These are phyloP conservation scores for Solanum chiquidenum DNA, from an alignment of 257 asterid species.

Conservation along the genomic window DNA sequence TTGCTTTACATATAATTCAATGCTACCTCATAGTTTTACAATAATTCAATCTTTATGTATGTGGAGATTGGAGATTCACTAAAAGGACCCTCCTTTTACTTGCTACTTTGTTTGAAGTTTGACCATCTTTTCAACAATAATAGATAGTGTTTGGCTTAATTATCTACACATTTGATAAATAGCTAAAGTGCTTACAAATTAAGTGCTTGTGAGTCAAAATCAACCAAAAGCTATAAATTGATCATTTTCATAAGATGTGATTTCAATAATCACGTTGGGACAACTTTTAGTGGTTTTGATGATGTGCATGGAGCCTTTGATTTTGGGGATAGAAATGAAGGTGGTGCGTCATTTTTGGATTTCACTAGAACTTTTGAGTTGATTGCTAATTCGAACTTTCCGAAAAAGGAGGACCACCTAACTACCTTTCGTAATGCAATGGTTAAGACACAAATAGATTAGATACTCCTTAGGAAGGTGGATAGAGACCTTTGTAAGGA, in stretches of 20 bases:
- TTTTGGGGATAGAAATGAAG: neutral
- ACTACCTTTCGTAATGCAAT: neutral
- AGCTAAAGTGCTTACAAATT: neutral
- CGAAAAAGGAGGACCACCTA: neutral
- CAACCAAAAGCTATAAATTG: neutral
- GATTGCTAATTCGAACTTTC: neutral
- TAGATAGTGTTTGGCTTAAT: neutral
- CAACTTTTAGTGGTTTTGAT: neutral
- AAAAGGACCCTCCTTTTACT: neutral
- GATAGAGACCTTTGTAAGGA: neutral
- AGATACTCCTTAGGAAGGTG: neutral
- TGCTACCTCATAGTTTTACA: neutral
- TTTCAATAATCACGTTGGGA: neutral
- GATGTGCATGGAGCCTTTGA: neutral
- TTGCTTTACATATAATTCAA: slow-evolving; percentile 3
- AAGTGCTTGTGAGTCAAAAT: neutral
- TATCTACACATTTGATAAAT: neutral
- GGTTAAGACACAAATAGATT: neutral
- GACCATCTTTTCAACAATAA: neutral
- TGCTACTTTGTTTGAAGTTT: neutral
- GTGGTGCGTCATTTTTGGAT: neutral
- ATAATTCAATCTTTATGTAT: neutral
- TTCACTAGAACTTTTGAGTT: neutral
- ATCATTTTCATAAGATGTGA: neutral
- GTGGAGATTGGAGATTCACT: neutral